Conservation (phyloP, 202 grass and related monocot genomes). For the Setaria viridis region DNA sequence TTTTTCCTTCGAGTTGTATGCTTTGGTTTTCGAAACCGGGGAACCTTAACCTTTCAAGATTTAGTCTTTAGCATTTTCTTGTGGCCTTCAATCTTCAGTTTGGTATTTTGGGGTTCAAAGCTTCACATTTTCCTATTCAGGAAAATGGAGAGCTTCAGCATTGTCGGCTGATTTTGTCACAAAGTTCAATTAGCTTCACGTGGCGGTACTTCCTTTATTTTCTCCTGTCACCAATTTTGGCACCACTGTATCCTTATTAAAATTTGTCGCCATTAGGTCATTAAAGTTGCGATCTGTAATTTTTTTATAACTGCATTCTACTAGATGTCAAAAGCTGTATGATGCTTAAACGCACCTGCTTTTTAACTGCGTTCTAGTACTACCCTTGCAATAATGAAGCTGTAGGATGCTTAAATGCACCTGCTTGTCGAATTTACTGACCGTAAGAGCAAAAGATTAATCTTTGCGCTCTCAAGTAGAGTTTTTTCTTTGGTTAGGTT, state of each 20-base stretch:
- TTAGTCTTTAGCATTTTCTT: background rate
- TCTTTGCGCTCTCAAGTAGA: background rate
- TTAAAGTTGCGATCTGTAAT: background rate
- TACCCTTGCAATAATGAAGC: background rate
- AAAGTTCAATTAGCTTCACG: constrained; percentile 15
- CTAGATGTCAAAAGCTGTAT: constrained; percentile 3
- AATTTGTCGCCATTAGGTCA: constrained; percentile 18
- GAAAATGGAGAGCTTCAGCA: background rate
- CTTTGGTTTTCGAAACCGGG: constrained; percentile 3
- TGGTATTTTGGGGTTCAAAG: constrained; percentile 21
- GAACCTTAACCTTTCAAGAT: background rate
- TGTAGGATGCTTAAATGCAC: constrained; percentile 16
- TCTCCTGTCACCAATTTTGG: constrained; percentile 10
- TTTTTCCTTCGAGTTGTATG: background rate
- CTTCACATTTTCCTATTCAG: background rate
- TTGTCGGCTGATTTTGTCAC: constrained; percentile 32
- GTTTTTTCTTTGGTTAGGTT: background rate
- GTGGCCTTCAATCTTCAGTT: constrained; percentile 2
- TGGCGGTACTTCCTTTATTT: constrained; percentile 12
- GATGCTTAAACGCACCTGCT: constrained; percentile 4
- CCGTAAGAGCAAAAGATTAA: background rate
- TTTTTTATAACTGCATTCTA: background rate
- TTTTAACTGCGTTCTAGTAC: background rate
- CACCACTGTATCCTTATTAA: background rate
- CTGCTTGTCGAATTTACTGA: background rate